Evolutionary conservation across 1,284 basidiomycete genomes (phyloP).

Genomic region (Gomphus bonarii): DNA sequence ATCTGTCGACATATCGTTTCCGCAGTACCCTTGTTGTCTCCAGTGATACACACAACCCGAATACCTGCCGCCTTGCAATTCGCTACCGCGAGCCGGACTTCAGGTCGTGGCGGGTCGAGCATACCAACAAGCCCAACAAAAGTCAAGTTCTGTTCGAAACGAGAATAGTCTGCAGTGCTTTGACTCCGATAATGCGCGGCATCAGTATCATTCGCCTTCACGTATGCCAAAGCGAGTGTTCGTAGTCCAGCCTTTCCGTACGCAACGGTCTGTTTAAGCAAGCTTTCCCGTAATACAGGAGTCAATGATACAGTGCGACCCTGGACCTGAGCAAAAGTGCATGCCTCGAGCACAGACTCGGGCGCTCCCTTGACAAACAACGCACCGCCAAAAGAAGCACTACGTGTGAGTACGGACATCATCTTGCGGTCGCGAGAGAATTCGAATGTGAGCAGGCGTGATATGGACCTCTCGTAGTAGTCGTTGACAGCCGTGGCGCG

Average conservation of each 20-base stretch:
- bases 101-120: slow-evolving; percentile 96
- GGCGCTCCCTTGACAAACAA: slow-evolving; percentile 94
- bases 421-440: slow-evolving; percentile 98
- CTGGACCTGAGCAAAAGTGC: slow-evolving; percentile 63
- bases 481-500: slow-evolving; percentile 82
- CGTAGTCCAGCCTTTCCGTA: slow-evolving; percentile 83
- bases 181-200: slow-evolving; percentile 73
- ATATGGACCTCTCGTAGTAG: slow-evolving; percentile 64
- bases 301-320: slow-evolving; percentile 59
- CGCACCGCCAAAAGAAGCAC: slow-evolving; percentile 44
- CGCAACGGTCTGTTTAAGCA: slow-evolving; percentile 56
- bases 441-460: slow-evolving; percentile 87
- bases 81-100: slow-evolving; percentile 79
- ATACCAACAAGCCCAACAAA: slow-evolving; percentile 96
- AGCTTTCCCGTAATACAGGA: slow-evolving; percentile 43
- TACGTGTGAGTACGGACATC: slow-evolving; percentile 88
- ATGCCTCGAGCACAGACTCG: slow-evolving; percentile 88
- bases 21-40: slow-evolving; percentile 97
- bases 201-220: slow-evolving; percentile 70
- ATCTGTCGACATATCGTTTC: slow-evolving; percentile 96
- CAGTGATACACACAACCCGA: slow-evolving; percentile 94
- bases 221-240: slow-evolving; percentile 85
- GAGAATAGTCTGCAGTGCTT: slow-evolving; percentile 70
- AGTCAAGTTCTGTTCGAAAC: slow-evolving; percentile 84
- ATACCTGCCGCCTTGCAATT: slow-evolving; percentile 93